Base-by-base conservation (phyloP, 1,139 yeast species). In the Yamadazyma songkhlaensis region DNA sequence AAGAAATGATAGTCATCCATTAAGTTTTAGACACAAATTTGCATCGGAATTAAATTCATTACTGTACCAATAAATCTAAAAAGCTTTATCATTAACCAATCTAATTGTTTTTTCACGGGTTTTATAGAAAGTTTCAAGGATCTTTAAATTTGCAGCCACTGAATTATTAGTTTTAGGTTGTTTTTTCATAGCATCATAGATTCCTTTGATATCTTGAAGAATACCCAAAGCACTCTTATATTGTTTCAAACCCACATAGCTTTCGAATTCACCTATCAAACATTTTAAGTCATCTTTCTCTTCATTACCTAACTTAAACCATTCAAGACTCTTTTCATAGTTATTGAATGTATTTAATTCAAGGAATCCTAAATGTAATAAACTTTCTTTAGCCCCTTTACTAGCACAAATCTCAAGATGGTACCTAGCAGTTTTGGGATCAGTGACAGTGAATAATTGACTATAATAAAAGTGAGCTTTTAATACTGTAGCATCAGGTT, bases 301-400 rank as follows among this genome's bases (percentile, higher is more conserved):
- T 44, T 85, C 92, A 27, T 77, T 70, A 0, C 96, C 97, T 32
- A 89, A 61, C 48, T 76, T 77, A 61, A 89, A 88, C 97, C 97
- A 90, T 53, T 87, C 88, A 29, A 71, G 62, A 0, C 95, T 87
- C 47, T 78, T 78, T 4, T 44, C 40, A 13, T 56, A 51, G 48
- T 80, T 67, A n/a, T 67, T 62, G 53, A 81, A 84, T 40, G 82
- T 76, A 47, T 80, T 80, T 64, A 88, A 60, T 48, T 88, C 92
- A 45, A 88, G 59, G 54, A 83, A 84, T 1, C 97, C 97, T 35
- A 89, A 62, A 20, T 82, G 77, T 12, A 81, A 76, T 53, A 88
- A 85, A 6, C 90, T 74, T 48, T 89, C 95, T 46, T 70, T 74
- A 34, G 88, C 77, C 0, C 96, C 96, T 46, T 77, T 77, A 5